Base-by-base conservation (phyloP, 1,284 basidiomycete species). In the Rhodofomes roseus region DNA sequence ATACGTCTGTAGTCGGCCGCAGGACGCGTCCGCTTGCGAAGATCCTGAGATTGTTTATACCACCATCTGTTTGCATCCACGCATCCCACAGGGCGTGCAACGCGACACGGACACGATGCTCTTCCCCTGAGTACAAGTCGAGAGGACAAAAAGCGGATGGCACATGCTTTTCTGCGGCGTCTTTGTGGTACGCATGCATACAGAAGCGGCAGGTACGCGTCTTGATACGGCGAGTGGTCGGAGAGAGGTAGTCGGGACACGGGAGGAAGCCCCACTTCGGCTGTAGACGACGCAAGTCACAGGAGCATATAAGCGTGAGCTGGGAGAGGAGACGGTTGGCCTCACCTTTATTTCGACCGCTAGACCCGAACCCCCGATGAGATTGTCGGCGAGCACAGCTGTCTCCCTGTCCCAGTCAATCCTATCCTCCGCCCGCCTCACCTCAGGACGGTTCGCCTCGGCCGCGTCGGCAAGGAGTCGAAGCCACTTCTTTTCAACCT, bases 221-320 rank as follows among this genome's bases (percentile, higher is more conserved):
- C 77, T 96, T 97, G 68, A 86, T 76, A 0, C 69, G 61, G 18
- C 74, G 77, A 1, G 86, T 89, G 54, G 76, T 74, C 2, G 76
- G 67, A 0, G 92, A 86, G 52, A 92, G 76, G 74, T 87, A 79
- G 11, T 70, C 64, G 18, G 80, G 63, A 27, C 78, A 78, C 6
- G 95, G 93, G 31, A 96, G 74, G 74, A 97, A 96, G 2, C 87
- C 93, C 94, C 95, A 97, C 78, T 97, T 97, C 48, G 95, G 95
- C 95, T 96, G 66, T 12, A 40, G 52, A 27, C 23, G 50, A 56
- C 16, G 53, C 39, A 11, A 54, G 43, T 55, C 31, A 36, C 18
- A 27, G 44, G 12, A 59, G 37, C 50, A 23, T 29, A 46, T 51
- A 4, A 34, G 11, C 31, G n/a, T 34, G 31, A 34, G 31, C 31